Evolutionary conservation across 352 stramenopile species (phyloP), one percentile per base, ranked within the genome.

Genomic region (Phytophthora multivora): DNA sequence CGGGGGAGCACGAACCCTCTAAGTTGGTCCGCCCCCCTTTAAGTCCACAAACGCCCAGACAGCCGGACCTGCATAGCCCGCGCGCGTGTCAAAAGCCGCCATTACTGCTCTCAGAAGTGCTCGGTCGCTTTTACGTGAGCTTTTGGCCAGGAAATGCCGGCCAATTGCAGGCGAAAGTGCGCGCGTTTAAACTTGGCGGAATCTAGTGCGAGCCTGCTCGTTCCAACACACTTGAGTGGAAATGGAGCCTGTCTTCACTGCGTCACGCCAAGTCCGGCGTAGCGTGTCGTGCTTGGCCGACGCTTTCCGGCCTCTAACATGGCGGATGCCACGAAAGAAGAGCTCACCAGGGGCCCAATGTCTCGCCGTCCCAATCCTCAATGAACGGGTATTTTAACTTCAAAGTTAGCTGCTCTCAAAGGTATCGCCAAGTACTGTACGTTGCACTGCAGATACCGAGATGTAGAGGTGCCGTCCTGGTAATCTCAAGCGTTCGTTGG

Each of bases 391-490:
- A 50, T 43, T 33, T 12, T 11, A 33, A 13, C 28, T 11, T 9
- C 12, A 40, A 61, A 26, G 30, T 53, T 48, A 26, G 45, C 13
- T 31, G n/a, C 23, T 10, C 35, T 30, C 2, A 16, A 7, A 16
- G 16, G 53, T 61, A 60, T 64, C 55, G 55, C 41, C 21, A 63
- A 36, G 1, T 12, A 36, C 30, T n/a, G n/a, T n/a, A n/a, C n/a
- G n/a, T n/a, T n/a, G n/a, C n/a, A 5, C 2, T 12, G 8, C 8
- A 36, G 35, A 40, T n/a, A 41, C 25, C 47, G 33, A 31, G 23
- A 72, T 73, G 65, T 69, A 69, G 53, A 73, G 55, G 52, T 43
- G 53, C 59, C 31, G 61, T 56, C 59, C 52, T 52, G 51, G 53
- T 73, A 65, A 73, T 73, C 59, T 38, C 57, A 42, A 58, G 41